phyloP scores from a whole-genome alignment of 2,329 filamentous ascomycete species.

The Hymenoscyphus occultus region DNA sequence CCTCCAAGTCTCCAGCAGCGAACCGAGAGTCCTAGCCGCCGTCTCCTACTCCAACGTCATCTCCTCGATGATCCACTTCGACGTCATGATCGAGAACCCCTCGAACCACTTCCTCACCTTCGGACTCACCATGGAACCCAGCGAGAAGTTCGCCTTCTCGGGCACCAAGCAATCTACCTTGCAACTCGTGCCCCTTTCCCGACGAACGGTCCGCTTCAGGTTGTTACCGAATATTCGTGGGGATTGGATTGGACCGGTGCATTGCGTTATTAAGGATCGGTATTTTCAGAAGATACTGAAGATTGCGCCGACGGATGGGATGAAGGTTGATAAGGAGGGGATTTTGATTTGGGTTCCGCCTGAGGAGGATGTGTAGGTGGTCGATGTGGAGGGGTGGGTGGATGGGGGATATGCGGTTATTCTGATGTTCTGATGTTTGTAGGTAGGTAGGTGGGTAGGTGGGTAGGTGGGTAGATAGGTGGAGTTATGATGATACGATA shows the following conservation, averaged over 20 bases:
- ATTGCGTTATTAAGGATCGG: slow-evolving; percentile 76
- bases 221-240: slow-evolving; percentile 66
- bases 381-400: too few relatives aligned
- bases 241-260: slow-evolving; percentile 64
- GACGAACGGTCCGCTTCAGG: slow-evolving; percentile 70
- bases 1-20: slow-evolving; percentile 74
- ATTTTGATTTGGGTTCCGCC: slow-evolving; percentile 59
- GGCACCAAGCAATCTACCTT: slow-evolving; percentile 78
- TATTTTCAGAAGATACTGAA: slow-evolving; percentile 91
- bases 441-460: not conserved
- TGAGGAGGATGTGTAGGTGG: slow-evolving; percentile 19
- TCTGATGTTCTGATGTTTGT: too few relatives aligned
- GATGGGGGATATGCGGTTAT: not conserved
- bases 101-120: slow-evolving; percentile 95
- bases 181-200: slow-evolving; percentile 78
- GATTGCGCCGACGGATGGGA: slow-evolving; percentile 74
- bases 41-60: slow-evolving; percentile 44
- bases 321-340: slow-evolving; percentile 62
- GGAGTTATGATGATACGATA: slow-evolving; percentile 11
- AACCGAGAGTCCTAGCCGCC: slow-evolving; percentile 73
- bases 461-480: not conserved
- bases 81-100: slow-evolving; percentile 84
- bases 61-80: slow-evolving; percentile 42
- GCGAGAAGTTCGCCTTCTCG: slow-evolving; percentile 88
- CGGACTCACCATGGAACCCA: slow-evolving; percentile 86